Evolutionary conservation across 768 basidiomycete genomes (phyloP), one percentile per base, ranked within the genome.

Genomic region (Russula ochroleuca): DNA sequence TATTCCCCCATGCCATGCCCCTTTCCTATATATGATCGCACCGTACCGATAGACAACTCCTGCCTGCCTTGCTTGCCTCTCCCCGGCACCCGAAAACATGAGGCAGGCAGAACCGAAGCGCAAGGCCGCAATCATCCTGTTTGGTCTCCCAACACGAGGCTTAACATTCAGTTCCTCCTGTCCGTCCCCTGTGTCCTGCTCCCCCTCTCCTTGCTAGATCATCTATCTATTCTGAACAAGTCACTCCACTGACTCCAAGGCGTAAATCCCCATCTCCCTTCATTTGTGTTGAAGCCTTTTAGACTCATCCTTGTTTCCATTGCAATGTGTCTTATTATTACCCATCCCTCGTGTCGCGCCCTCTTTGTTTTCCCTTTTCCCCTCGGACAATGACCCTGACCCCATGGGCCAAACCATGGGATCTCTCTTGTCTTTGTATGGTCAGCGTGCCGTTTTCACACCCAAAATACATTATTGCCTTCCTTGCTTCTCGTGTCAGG

Each of bases 31-130:
- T 60, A 52, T 51, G 62, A 63, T 59, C 63, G 57, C 40, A 38
- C 14, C 48, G 21, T 41, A 47, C 43, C 60, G 60, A 61, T 54
- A 53, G 37, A 55, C 53, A 53, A 45, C 56, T 10, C 40, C n/a
- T n/a, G n/a, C n/a, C n/a, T n/a, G 4, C 15, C 35, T 17, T 25
- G 15, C 48, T 31, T 28, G 45, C 53, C 45, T 56, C 48, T 28
- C 21, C 1, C 48, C 48, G 63, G 59, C 59, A 60, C 59, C 63
- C 43, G 54, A 64, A 64, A 59, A 59, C 64, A 65, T 65, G 64
- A 61, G 64, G 64, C 64, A 9, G 43, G 25, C 54, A 56, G 59
- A 60, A 61, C 59, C 63, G 47, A 64, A 65, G 64, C 54, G 38
- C 59, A 25, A 61, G 49, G 59, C 59, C 64, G 59, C 64, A 65